Base-by-base conservation (phyloP, 495 filamentous ascomycete species). In the Podospora pseudocomata region DNA sequence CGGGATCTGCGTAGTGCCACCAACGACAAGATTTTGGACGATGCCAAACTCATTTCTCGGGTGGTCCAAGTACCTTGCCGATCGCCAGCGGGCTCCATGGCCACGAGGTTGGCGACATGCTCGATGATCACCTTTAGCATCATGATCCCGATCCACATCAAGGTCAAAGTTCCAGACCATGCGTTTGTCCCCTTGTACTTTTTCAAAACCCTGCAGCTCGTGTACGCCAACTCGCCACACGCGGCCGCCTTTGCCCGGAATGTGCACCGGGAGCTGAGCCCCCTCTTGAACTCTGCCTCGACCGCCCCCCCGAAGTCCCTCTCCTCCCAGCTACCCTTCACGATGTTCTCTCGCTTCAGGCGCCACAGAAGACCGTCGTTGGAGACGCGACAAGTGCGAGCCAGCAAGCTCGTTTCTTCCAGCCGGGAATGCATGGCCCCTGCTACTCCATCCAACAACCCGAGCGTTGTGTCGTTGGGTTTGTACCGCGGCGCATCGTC, bases 141-240 rank as follows among this genome's bases (percentile, higher is more conserved):
- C n/a, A 74, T 82, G 61, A 77, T 84, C 3, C 83, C 84, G 7
- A 79, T 83, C 53, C 80, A 83, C 55, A 63, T 70, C 34, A 74
- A 67, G 18, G 67, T 78, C 28, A 72, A 65, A 18, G 71, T 78
- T 1, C 71, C 80, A 1, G 74, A 77, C 0, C 77, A 78, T 67
- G 75, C 80, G 44, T 85, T 84, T 55, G 70, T 79, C 16, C 83
- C 83, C 2, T 69, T 86, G 26, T 78, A 72, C 30, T 84, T 85
- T 70, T 85, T 85, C 70, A 83, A 83, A 67, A 75, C 79, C 19
- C 79, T 81, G 20, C 84, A 85, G 72, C 73, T 81, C 59, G 75
- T 80, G 6, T 77, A 84, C 70, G 72, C 72, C 26, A 77, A 81
- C 68, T 80, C 79, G 30, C 76, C 80, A 3, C 77, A 84, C 63